phyloP scores from a whole-genome alignment of 139 green algal genomes.

The Asterochloris sp. region DNA sequence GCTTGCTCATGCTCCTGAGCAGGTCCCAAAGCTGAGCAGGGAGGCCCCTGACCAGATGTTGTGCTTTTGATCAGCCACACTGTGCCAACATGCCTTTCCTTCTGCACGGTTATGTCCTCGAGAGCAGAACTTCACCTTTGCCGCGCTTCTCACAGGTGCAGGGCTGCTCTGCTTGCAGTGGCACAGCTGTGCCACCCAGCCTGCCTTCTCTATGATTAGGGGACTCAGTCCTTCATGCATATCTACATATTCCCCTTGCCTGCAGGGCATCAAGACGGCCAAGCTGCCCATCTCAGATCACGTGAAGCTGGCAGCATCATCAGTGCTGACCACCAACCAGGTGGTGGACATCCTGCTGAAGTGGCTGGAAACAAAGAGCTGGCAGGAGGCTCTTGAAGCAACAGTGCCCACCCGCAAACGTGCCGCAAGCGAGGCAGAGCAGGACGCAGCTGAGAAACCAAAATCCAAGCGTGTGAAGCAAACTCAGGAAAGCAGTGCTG shows the following conservation, averaged over 20 bases:
- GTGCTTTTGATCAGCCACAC: neutral
- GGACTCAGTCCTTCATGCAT: too few species aligned
- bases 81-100: neutral
- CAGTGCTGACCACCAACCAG: constrained; percentile 86
- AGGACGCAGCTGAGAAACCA: neutral
- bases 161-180: too few species aligned
- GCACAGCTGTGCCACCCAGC: too few species aligned
- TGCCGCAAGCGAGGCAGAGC: neutral
- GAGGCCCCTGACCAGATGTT: too few species aligned
- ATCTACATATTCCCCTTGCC: neutral
- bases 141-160: neutral
- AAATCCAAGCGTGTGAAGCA: too few species aligned
- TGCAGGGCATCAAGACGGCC: constrained; percentile 68
- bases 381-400: constrained; percentile 4
- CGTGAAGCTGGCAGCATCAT: constrained; percentile 51
- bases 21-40: too few species aligned
- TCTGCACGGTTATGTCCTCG: neutral
- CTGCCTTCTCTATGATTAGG: too few species aligned
- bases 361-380: constrained; percentile 21
- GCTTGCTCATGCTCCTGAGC: too few species aligned
- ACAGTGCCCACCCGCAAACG: constrained; percentile 10
- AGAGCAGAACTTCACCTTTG: neutral
- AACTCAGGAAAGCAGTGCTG: too few species aligned
- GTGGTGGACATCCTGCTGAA: constrained; percentile 51
- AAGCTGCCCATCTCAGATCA: constrained; percentile 71